Percentiles rank a stretch among this genome's conserved stretches.
Conservation (phyloP, 306 rosid species). For the Acacia crassicarpa region DNA sequence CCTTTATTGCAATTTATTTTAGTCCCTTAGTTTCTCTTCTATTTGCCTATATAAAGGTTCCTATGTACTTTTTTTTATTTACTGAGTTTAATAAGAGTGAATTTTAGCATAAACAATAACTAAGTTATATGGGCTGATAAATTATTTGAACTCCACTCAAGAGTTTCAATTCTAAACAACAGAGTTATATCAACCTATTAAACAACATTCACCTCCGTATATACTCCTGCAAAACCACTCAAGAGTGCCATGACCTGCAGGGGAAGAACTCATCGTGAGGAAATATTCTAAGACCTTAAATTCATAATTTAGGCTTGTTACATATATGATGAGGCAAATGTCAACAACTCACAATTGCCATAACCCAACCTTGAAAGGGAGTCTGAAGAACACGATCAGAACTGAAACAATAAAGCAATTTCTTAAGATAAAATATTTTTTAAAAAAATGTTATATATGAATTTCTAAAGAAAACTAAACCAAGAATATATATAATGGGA, state of each 20-base stretch:
- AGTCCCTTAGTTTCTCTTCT: too few relatives aligned
- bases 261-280: constrained; percentile 27
- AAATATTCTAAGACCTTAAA: constrained; percentile 26
- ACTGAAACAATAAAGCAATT: constrained; percentile 44
- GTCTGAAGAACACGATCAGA: constrained; percentile 94
- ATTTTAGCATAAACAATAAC: constrained; percentile 2
- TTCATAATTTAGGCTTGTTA: neutral
- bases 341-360: constrained; percentile 87
- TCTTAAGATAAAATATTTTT: constrained; percentile 17
- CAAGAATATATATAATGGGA: neutral
- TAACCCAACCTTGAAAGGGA: constrained; percentile 92
- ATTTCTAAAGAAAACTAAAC: constrained; percentile 2
- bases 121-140: constrained; percentile 15
- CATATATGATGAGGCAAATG: constrained; percentile 21
- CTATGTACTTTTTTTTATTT: too few relatives aligned
- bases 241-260: constrained; percentile 90
- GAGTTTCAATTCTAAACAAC: constrained; percentile 17
- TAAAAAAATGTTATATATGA: neutral
- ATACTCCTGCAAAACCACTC: constrained; percentile 98
- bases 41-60: too few relatives aligned
- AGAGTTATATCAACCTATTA: constrained; percentile 2
- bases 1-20: too few relatives aligned
- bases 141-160: constrained; percentile 25
- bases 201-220: constrained; percentile 78
- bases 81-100: too few relatives aligned